Evolutionary conservation across 768 basidiomycete genomes (phyloP).

Genomic region (Leucocoprinus sp.): DNA sequence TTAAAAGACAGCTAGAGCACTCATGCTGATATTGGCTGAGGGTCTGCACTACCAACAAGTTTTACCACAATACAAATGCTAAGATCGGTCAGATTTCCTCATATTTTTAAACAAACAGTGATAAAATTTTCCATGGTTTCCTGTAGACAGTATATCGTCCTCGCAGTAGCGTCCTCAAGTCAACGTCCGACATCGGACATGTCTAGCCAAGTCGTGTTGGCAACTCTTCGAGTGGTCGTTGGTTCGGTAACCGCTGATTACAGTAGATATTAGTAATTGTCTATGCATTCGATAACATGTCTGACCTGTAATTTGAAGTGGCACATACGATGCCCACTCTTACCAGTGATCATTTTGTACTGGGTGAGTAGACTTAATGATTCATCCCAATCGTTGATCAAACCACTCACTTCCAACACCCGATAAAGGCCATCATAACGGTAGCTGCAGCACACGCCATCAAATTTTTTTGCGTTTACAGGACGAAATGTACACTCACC

Average conservation of each 20-base stretch:
- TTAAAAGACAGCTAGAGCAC: too few species aligned
- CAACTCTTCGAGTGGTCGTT: slow-evolving; percentile 2
- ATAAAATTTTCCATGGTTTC: too few species aligned
- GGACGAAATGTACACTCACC: slow-evolving; percentile 16
- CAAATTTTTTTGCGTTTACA: not conserved
- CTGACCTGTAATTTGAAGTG: slow-evolving; percentile 11
- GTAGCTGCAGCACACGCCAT: slow-evolving; percentile 18
- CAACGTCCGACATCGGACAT: too few species aligned
- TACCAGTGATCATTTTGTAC: slow-evolving; percentile 4
- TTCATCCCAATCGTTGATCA: not conserved
- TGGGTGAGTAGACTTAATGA: not conserved
- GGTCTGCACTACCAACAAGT: too few species aligned
- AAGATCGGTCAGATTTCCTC: too few species aligned
- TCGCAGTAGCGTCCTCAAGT: too few species aligned
- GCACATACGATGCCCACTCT: slow-evolving; percentile 12
- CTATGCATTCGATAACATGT: not conserved
- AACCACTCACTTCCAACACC: slow-evolving; percentile 24
- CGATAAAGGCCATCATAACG: slow-evolving; percentile 37
- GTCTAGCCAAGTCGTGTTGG: not conserved
- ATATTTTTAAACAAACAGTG: too few species aligned
- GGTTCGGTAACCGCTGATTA: slow-evolving; percentile 2
- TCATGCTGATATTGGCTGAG: too few species aligned
- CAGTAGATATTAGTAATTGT: not conserved
- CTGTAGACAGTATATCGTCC: not conserved
- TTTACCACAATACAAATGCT: too few species aligned